A percentile compares a stretch with the other conserved stretches of the same genome.
phyloP scores from a whole-genome alignment of 495 filamentous ascomycete genomes.

The Lasiosphaeria miniovina region DNA sequence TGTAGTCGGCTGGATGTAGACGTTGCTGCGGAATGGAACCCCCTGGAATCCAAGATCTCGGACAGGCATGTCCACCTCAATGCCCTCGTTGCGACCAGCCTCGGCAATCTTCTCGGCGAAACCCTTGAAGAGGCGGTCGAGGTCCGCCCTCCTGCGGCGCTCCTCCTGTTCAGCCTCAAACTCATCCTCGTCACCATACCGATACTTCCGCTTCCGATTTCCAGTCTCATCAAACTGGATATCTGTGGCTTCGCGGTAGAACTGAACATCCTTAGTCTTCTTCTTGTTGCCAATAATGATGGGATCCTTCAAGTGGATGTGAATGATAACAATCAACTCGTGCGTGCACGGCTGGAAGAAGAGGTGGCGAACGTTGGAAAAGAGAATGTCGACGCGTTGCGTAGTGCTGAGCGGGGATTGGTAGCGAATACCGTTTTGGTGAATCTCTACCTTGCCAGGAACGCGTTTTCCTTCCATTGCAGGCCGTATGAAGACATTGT shows the following conservation, averaged over 20 bases:
- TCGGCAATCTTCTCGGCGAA: conserved; percentile 98
- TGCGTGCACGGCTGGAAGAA: conserved; percentile 98
- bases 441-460: conserved; percentile 91
- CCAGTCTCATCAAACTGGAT: conserved; percentile 99
- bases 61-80: conserved; percentile 94
- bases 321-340: conserved; percentile 96
- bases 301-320: conserved; percentile 94
- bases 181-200: conserved; percentile 98
- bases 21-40: conserved; percentile 91
- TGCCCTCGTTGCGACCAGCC: conserved; percentile 75
- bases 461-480: conserved; percentile 94
- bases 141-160: conserved; percentile 78
- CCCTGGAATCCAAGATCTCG: conserved; percentile 95
- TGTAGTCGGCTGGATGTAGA: conserved; percentile 91
- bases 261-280: conserved; percentile 97
- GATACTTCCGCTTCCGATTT: conserved; percentile 93
- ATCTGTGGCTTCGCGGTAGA: conserved; percentile 96
- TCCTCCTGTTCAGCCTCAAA: conserved; percentile 99
- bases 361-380: conserved; percentile 96
- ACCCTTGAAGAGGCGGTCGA: conserved; percentile 92
- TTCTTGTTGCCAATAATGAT: conserved; percentile 96
- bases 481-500: conserved; percentile 90
- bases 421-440: conserved; percentile 98
- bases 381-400: conserved; percentile 87
- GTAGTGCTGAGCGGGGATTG: conserved; percentile 78